Conservation (phyloP, 2,329 filamentous ascomycete genomes). For the Clarireedia paspali region DNA sequence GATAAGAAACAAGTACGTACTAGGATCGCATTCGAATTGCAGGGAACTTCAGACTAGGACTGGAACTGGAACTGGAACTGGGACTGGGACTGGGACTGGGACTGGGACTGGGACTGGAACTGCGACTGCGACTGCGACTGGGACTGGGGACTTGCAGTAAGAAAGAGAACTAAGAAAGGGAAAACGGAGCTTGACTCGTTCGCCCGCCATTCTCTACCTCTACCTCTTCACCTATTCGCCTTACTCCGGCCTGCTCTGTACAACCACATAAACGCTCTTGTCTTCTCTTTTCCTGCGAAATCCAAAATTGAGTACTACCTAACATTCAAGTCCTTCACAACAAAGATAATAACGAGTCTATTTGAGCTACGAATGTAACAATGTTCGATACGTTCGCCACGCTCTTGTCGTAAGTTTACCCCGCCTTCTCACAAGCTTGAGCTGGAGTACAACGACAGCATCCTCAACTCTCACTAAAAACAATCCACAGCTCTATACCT, state of each 20-base stretch:
- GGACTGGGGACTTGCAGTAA: too few relatives aligned
- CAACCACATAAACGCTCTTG: neutral
- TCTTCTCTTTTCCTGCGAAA: neutral
- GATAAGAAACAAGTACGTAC: too few relatives aligned
- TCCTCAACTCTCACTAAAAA: conserved; percentile 13
- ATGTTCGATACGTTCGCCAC: conserved; percentile 78
- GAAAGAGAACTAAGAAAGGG: too few relatives aligned
- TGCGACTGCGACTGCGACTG: too few relatives aligned
- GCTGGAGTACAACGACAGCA: neutral
- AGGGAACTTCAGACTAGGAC: too few relatives aligned
- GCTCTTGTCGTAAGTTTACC: conserved; percentile 61
- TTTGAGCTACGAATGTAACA: conserved; percentile 14
- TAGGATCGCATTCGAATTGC: too few relatives aligned
- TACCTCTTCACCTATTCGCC: neutral
- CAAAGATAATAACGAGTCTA: neutral
- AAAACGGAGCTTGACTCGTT: neutral
- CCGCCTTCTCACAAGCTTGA: conserved; percentile 14
- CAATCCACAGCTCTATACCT: conserved; percentile 59
- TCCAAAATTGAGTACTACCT: neutral
- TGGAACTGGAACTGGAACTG: too few relatives aligned
- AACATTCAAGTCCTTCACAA: neutral
- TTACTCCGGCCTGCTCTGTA: neutral
- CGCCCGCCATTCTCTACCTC: neutral
- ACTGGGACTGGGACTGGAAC: too few relatives aligned
- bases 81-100: too few relatives aligned